phyloP scores from a whole-genome alignment of 805 yeast species.

The Starmerella sirachaensis region DNA sequence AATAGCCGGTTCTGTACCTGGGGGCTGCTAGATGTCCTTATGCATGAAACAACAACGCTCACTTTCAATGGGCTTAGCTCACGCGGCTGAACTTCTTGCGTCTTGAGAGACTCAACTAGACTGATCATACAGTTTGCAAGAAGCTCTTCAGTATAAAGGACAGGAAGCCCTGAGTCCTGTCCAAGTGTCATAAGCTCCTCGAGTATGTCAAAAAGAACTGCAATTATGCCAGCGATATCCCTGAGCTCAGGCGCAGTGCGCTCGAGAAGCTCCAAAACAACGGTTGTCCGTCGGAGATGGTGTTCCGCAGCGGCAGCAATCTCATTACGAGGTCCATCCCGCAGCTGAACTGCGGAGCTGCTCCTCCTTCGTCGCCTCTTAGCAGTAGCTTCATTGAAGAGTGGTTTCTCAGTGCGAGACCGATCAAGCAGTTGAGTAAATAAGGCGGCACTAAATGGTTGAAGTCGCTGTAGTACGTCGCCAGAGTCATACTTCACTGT shows the following conservation, averaged over 20 bases:
- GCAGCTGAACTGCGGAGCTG: slow-evolving; percentile 50
- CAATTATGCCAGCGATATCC: slow-evolving; percentile 23
- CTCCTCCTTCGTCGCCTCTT: slow-evolving; percentile 66
- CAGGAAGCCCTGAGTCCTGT: slow-evolving; percentile 83
- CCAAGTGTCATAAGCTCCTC: slow-evolving; percentile 48
- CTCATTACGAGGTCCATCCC: slow-evolving; percentile 36
- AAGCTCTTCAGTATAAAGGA: slow-evolving; percentile 80
- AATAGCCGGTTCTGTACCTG: slow-evolving; percentile 86
- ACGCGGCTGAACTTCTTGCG: slow-evolving; percentile 4
- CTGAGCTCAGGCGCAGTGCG: slow-evolving; percentile 18
- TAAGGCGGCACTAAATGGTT: slow-evolving; percentile 45
- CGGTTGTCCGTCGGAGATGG: slow-evolving; percentile 67
- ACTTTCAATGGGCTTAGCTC: slow-evolving; percentile 64
- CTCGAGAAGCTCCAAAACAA: slow-evolving; percentile 70
- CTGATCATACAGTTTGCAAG: slow-evolving; percentile 75
- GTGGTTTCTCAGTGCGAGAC: slow-evolving; percentile 7
- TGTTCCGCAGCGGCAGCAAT: slow-evolving; percentile 62
- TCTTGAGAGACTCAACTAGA: slow-evolving; percentile 39
- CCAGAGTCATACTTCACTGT: slow-evolving; percentile 35
- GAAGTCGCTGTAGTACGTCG: slow-evolving; percentile 36
- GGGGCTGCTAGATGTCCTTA: slow-evolving; percentile 79
- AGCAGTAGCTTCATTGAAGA: slow-evolving; percentile 16
- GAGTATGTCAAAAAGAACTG: slow-evolving; percentile 29
- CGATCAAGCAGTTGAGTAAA: slow-evolving; percentile 45
- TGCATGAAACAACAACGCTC: slow-evolving; percentile 80